Evolutionary conservation across 2,329 filamentous ascomycete genomes (phyloP).

Genomic region (Domatiomyces catenatus): DNA sequence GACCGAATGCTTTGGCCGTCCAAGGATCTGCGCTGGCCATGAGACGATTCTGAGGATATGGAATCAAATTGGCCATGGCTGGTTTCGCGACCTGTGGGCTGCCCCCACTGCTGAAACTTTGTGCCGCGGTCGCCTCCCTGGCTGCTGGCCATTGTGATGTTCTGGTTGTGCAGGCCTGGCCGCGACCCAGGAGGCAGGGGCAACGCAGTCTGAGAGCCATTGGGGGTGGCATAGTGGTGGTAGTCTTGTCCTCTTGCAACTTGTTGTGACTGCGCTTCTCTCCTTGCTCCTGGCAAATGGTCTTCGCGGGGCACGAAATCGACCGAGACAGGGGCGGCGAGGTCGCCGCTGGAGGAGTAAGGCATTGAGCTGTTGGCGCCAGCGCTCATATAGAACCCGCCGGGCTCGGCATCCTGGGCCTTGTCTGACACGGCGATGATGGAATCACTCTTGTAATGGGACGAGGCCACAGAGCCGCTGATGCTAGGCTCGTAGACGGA

Average conservation of each 20-base stretch:
- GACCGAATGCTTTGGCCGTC: constrained; percentile 53
- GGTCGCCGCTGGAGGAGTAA: constrained; percentile 58
- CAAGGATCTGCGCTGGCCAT: constrained; percentile 41
- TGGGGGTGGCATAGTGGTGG: constrained; percentile 70
- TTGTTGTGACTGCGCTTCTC: constrained; percentile 68
- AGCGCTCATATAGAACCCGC: constrained; percentile 56
- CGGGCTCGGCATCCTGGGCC: constrained; percentile 41
- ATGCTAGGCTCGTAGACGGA: constrained; percentile 29
- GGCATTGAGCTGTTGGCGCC: constrained; percentile 79
- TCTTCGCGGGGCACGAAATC: constrained; percentile 58
- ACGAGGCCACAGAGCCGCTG: constrained; percentile 53
- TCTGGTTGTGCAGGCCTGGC: constrained; percentile 40
- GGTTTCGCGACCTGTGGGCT: constrained; percentile 41
- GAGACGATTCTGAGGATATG: constrained; percentile 38
- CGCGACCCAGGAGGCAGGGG: constrained; percentile 47
- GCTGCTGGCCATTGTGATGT: constrained; percentile 54
- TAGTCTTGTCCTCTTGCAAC: constrained; percentile 69
- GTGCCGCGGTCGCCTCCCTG: constrained; percentile 52
- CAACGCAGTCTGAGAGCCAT: constrained; percentile 34
- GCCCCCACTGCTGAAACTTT: constrained; percentile 65
- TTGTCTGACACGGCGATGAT: constrained; percentile 48
- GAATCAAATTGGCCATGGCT: constrained; percentile 49
- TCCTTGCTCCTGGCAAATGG: constrained; percentile 38
- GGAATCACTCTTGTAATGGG: constrained; percentile 41
- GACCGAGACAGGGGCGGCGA: constrained; percentile 53